Conservation (phyloP, 169 alveolate species). For the Cryptosporidium ryanae region DNA sequence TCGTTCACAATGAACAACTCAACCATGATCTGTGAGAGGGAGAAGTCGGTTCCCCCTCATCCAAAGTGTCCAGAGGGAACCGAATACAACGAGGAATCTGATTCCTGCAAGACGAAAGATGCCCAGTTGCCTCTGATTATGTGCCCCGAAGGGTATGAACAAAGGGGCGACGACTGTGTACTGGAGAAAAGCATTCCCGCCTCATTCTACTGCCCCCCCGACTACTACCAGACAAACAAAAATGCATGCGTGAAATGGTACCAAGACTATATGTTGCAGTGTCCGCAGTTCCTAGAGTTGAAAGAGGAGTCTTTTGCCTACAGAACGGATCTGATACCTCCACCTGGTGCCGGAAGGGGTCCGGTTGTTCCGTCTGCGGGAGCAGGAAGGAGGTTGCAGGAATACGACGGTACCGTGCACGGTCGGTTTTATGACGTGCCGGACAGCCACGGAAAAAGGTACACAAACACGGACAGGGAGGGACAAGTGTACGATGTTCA, state of each 20-base stretch:
- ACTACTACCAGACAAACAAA: constrained; percentile 56
- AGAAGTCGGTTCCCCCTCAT: constrained; percentile 55
- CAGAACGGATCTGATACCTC: constrained; percentile 69
- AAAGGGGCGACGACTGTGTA: constrained; percentile 61
- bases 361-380: constrained; percentile 42
- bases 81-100: constrained; percentile 36
- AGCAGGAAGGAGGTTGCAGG: constrained; percentile 41
- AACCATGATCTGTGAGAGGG: constrained; percentile 46
- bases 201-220: constrained; percentile 62
- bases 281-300: constrained; percentile 62
- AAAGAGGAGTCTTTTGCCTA: constrained; percentile 31
- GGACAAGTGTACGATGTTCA: neutral
- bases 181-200: constrained; percentile 61
- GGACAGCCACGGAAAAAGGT: too few relatives aligned
- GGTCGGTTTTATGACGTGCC: neutral
- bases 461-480: neutral
- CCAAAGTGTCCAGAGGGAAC: constrained; percentile 73
- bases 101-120: constrained; percentile 60
- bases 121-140: constrained; percentile 69
- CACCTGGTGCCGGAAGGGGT: constrained; percentile 73
- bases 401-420: too few relatives aligned
- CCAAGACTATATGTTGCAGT: constrained; percentile 66
- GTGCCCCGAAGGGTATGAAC: constrained; percentile 74
- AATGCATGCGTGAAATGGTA: constrained; percentile 71
- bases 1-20: constrained; percentile 32